Evolutionary conservation across 1,284 basidiomycete species (phyloP), one percentile per base, ranked within the genome.

Genomic region (Ustilago bromivora): DNA sequence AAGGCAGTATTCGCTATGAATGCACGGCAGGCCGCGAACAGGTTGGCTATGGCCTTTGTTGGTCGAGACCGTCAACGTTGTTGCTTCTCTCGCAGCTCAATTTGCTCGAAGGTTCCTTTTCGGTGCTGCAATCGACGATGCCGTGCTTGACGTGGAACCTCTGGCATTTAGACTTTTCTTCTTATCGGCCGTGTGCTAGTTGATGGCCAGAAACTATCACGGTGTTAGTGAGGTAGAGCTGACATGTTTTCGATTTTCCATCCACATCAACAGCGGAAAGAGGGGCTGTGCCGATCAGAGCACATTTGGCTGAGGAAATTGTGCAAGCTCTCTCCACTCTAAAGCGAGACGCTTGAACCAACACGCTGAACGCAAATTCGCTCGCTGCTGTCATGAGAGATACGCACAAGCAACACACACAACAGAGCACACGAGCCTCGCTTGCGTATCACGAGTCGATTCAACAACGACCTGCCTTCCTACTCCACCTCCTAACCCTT

Each of bases 211-310:
- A 38, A 56, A 12, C 17, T 23, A 19, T 46, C 2, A 15, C 11
- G 13, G 4, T 40, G 52, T 36, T 36, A 40, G 55, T 11, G 49
- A 9, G 34, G 3, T 15, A 15, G 11, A 35, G 52, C 31, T 19
- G 52, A 53, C 34, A 55, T 7, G 8, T 9, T 36, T 11, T 28
- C 11, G 9, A 23, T 60, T 36, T 19, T n/a, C 47, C 49, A 46
- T 57, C 31, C 19, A 52, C 41, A 34, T 46, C 31, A 19, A 46
- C 35, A 35, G 34, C 12, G 19, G 40, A 2, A 13, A 41, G 36
- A 55, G 58, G 47, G 70, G 65, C 71, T 72, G 71, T 72, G 71
- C 46, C 65, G 71, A 68, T 73, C 65, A 65, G 19, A 56, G 49
- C 60, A 41, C 61, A 55, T 34, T 15, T 49, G 4, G 38, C 38